Percentiles rank a stretch among this genome's conserved stretches.
phyloP scores from a whole-genome alignment of 768 basidiomycete genomes.

The Phaeotremella fagi region DNA sequence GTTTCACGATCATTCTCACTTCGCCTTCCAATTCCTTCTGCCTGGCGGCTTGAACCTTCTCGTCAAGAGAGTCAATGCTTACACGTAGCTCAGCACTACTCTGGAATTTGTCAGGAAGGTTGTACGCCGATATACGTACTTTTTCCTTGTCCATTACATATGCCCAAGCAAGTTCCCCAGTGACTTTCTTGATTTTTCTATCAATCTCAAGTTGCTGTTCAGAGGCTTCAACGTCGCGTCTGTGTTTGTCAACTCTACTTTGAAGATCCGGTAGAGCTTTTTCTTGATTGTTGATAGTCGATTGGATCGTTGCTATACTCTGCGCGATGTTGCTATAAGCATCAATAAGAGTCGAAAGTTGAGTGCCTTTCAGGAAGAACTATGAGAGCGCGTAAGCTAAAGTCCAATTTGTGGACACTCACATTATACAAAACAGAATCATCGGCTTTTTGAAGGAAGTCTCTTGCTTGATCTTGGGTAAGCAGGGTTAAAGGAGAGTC shows the following conservation, averaged over 20 bases:
- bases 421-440: conserved; percentile 77
- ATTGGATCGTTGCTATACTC: conserved; percentile 56
- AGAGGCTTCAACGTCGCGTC: conserved; percentile 65
- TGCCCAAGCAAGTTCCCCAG: conserved; percentile 82
- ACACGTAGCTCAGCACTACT: conserved; percentile 49
- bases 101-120: conserved; percentile 40
- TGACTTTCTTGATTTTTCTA: conserved; percentile 63
- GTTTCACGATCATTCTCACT: conserved; percentile 29
- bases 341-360: conserved; percentile 76
- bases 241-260: conserved; percentile 57
- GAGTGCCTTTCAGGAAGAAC: conserved; percentile 94
- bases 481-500: conserved; percentile 74
- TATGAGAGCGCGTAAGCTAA: too few relatives aligned
- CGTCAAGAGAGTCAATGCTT: conserved; percentile 49
- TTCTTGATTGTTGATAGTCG: neutral
- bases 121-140: conserved; percentile 50
- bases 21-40: conserved; percentile 47
- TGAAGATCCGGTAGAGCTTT: conserved; percentile 72
- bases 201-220: conserved; percentile 67
- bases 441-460: conserved; percentile 78
- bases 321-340: conserved; percentile 75
- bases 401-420: conserved; percentile 1
- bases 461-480: conserved; percentile 61
- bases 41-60: conserved; percentile 35
- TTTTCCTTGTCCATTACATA: conserved; percentile 68